Base-by-base conservation (phyloP, 2,329 filamentous ascomycete genomes). In the Cryphonectria japonica region DNA sequence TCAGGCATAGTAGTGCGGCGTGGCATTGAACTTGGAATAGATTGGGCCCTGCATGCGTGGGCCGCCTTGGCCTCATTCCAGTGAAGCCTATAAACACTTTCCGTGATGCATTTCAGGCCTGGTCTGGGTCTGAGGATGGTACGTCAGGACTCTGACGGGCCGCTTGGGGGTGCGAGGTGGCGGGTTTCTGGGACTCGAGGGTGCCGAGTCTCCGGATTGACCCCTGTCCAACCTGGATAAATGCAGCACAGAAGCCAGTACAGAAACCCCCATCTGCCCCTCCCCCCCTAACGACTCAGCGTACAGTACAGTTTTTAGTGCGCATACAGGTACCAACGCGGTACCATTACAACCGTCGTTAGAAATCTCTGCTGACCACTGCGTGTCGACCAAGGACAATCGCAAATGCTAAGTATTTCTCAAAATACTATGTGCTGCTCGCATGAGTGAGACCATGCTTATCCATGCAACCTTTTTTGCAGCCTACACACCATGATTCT, bases 21-120 rank as follows among this genome's bases (percentile, higher is more conserved):
- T 50, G 46, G 46, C 46, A 26, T 16, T 29, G 26, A 32, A 32
- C 54, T 59, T 34, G 54, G 16, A 32, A 57, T 57, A 57, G 13
- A 29, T 57, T 11, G n/a, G 52, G 54, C 26, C 54, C 54, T 59
- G 54, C 54, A 59, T 59, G 54, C 54, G 54, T 34, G 54, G 54
- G 54, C 50, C 54, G 16, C 16, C 29, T 32, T 32, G 54, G 37
- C 9, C 37, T 32, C 54, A 59, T 34, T 34, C 54, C 54, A 59
- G 22, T 32, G 29, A 59, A 59, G 19, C 54, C 54, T 59, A 7
- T 5, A 2, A 59, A 11, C 52, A 57, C n/a, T 13, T 7, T 29
- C 26, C 26, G 52, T 50, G 46, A 11, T n/a, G 22, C 22, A 19
- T n/a, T 50, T n/a, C 46, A 50, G 46, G 46, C 46, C 46, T 50